A percentile compares a stretch with the other conserved stretches of the same genome.
Conservation (phyloP, 2,329 filamentous ascomycete species). For the Plenodomus tracheiphilus region DNA sequence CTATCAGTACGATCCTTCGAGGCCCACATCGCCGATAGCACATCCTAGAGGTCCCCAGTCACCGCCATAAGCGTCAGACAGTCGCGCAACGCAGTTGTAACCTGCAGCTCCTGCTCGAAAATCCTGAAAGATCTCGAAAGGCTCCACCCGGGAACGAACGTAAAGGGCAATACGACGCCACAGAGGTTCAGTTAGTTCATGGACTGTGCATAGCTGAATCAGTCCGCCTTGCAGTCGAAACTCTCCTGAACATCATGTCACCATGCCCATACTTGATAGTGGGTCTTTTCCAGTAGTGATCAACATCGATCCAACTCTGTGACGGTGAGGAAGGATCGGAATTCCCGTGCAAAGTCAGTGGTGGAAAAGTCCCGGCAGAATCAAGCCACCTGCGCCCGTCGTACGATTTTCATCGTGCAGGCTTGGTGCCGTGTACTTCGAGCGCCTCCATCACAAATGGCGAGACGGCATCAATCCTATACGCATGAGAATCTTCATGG, state of each 20-base stretch:
- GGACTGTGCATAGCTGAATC: conserved; percentile 21
- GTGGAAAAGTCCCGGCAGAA: conserved; percentile 36
- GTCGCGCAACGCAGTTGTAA: conserved; percentile 3
- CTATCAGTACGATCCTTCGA: conserved; percentile 11
- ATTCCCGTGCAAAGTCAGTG: conserved; percentile 21
- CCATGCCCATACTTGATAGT: conserved; percentile 10
- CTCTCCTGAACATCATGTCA: conserved; percentile 17
- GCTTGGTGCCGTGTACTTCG: conserved; percentile 29
- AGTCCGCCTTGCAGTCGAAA: conserved; percentile 21
- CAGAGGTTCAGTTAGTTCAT: conserved; percentile 17
- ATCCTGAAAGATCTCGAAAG: not conserved
- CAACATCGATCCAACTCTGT: conserved; percentile 27
- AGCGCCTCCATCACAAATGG: conserved; percentile 21
- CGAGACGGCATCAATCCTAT: conserved; percentile 3
- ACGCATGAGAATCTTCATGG: conserved; percentile 12
- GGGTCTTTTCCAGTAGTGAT: conserved; percentile 27
- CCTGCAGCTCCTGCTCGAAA: conserved; percentile 2
- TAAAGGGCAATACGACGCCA: conserved; percentile 13
- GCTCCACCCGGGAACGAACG: conserved; percentile 4
- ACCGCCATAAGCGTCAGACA: not conserved
- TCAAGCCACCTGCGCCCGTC: conserved; percentile 28
- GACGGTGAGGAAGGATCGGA: conserved; percentile 21
- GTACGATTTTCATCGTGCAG: conserved; percentile 29
- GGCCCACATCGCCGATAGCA: conserved; percentile 10
- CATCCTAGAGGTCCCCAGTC: not conserved